Evolutionary conservation across 2,329 filamentous ascomycete genomes (phyloP), one percentile per base, ranked within the genome.

Genomic region (Xylariales sp.): DNA sequence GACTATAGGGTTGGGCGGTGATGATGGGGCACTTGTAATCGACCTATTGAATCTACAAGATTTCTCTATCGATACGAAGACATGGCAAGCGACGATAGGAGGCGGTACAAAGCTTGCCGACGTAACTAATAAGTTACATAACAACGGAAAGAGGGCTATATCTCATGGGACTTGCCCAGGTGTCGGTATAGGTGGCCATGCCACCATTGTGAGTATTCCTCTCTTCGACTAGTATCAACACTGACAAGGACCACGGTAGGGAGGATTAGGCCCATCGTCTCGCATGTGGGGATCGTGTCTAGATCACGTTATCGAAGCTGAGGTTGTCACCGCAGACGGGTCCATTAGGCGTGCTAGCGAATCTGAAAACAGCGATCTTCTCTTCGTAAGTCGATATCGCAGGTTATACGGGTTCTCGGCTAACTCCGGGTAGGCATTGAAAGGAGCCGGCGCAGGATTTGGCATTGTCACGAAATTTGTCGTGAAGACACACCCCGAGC

Each of bases 91-190:
- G 5, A 85, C 81, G 0, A 82, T 89, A 65, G 87, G 88, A 7
- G 80, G 84, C 3, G 88, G 87, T 1, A 82, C 81, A 41, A 80
- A 75, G n/a, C 81, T 90, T 0, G 82, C 83, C 3, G 82, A 87
- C 59, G 77, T 90, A 14, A 85, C 86, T 9, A 75, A 81, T 43
- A 78, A 80, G 49, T 78, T 90, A 9, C 83, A 87, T 64, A 74
- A 82, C 7, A 81, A 84, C 61, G 87, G 86, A 5, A 81, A 82
- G 34, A 82, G 87, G n/a, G 87, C 87, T 2, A 84, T 90, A 60
- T 80, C 87, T 0, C 87, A 90, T 62, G 87, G 87, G 9, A 85
- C 86, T 1, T 90, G 88, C 66, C 87, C 87, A 0, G 83, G 83
- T 5, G 86, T 89, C 10, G 87, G 87, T 5, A 81, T 88, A 9